Conservation (phyloP, 2,329 filamentous ascomycete genomes). For the Cercospora sojina region DNA sequence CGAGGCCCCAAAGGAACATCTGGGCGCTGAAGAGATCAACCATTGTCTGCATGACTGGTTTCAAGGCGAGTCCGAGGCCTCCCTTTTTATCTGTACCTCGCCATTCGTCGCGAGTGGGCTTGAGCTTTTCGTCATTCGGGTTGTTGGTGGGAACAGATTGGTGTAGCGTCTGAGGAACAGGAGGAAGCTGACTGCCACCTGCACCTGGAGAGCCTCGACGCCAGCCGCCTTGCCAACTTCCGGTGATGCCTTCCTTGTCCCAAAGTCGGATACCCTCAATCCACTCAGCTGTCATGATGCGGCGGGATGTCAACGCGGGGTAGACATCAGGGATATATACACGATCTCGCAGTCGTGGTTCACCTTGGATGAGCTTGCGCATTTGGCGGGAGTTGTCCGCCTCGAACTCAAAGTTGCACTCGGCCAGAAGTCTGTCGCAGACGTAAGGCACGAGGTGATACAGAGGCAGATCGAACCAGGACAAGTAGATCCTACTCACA, state of each 20-base stretch:
- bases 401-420: constrained; percentile 94
- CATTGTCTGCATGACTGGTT: constrained; percentile 94
- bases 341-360: constrained; percentile 71
- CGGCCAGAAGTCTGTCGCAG: constrained; percentile 82
- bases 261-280: constrained; percentile 91
- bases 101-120: constrained; percentile 79
- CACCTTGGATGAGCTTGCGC: constrained; percentile 70
- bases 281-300: constrained; percentile 95
- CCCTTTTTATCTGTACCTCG: constrained; percentile 69
- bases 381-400: constrained; percentile 84
- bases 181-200: constrained; percentile 62
- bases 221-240: constrained; percentile 74
- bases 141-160: constrained; percentile 44
- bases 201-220: constrained; percentile 76
- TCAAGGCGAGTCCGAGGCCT: constrained; percentile 77
- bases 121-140: constrained; percentile 61
- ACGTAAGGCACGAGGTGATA: constrained; percentile 91
- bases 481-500: constrained; percentile 77
- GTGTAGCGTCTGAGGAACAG: constrained; percentile 40
- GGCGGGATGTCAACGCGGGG: constrained; percentile 73
- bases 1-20: constrained; percentile 94
- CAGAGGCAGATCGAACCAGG: constrained; percentile 88
- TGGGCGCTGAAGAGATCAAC: constrained; percentile 95
- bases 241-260: constrained; percentile 81
- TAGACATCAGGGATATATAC: constrained; percentile 90